Percentiles rank a stretch among this genome's conserved stretches.
Evolutionary conservation across 2,329 filamentous ascomycete genomes (phyloP).

Genomic region (Aaosphaeria pasadenensis): DNA sequence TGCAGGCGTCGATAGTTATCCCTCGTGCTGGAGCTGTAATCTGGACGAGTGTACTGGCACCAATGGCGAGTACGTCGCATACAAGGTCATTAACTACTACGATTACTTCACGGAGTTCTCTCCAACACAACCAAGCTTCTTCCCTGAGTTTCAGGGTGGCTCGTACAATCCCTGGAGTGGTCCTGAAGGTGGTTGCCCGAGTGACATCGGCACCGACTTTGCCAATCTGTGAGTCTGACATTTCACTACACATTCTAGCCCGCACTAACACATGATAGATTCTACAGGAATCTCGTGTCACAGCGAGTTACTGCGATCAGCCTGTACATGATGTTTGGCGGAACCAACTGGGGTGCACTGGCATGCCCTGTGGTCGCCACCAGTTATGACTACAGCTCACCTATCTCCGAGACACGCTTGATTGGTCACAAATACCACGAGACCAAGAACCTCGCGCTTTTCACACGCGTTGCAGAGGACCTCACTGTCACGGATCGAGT

Average conservation of each 20-base stretch:
- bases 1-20: slow-evolving; percentile 53
- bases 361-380: slow-evolving; percentile 57
- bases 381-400: slow-evolving; percentile 63
- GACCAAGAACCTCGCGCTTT: slow-evolving; percentile 60
- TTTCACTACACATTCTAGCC: not conserved
- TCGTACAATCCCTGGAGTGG: slow-evolving; percentile 62
- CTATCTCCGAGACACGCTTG: slow-evolving; percentile 57
- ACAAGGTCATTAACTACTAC: slow-evolving; percentile 49
- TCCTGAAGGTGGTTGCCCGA: slow-evolving; percentile 54
- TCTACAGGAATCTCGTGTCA: slow-evolving; percentile 61
- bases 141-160: slow-evolving; percentile 60
- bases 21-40: slow-evolving; percentile 61
- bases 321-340: slow-evolving; percentile 64
- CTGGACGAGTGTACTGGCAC: slow-evolving; percentile 58
- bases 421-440: slow-evolving; percentile 62
- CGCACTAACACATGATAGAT: slow-evolving; percentile 22
- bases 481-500: slow-evolving; percentile 54
- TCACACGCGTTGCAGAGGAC: slow-evolving; percentile 57
- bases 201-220: slow-evolving; percentile 57
- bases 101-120: slow-evolving; percentile 45
- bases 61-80: slow-evolving; percentile 58
- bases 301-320: slow-evolving; percentile 59
- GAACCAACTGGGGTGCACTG: slow-evolving; percentile 62
- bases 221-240: slow-evolving; percentile 48
- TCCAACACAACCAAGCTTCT: slow-evolving; percentile 50